phyloP scores from a whole-genome alignment of 768 basidiomycete genomes.

The Polyporus arcularius region DNA sequence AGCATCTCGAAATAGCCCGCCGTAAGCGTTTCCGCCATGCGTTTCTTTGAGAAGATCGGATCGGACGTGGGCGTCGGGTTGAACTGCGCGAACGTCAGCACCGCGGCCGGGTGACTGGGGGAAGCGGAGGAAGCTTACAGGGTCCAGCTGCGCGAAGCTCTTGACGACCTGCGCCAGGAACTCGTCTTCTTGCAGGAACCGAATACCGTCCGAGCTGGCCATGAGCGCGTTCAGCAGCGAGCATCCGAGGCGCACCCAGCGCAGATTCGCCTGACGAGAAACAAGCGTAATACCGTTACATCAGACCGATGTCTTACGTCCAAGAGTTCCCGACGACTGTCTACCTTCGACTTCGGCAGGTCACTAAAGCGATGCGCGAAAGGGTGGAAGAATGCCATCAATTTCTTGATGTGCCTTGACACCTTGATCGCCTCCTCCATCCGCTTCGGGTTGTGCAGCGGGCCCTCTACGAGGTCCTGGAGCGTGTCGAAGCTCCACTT shows the following conservation, averaged over 20 bases:
- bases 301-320: too few species aligned
- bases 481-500: conserved; percentile 94
- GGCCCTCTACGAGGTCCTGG: conserved; percentile 89
- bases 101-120: background rate
- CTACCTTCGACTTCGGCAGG: conserved; percentile 67
- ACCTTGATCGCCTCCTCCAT: conserved; percentile 94
- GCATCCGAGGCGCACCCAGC: conserved; percentile 88
- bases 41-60: conserved; percentile 81
- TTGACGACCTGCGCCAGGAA: conserved; percentile 82
- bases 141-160: conserved; percentile 90
- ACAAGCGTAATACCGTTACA: too few species aligned
- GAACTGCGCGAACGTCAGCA: conserved; percentile 46
- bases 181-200: conserved; percentile 85
- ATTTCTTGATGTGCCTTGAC: conserved; percentile 81
- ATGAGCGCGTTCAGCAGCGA: conserved; percentile 81
- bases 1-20: conserved; percentile 96
- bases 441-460: conserved; percentile 85
- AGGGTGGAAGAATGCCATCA: conserved; percentile 95
- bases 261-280: conserved; percentile 59
- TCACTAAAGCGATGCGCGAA: conserved; percentile 87
- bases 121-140: conserved; percentile 49
- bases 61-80: conserved; percentile 73
- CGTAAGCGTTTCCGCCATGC: conserved; percentile 80
- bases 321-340: too few species aligned
- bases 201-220: conserved; percentile 78